Percentiles rank a stretch among this genome's conserved stretches.
Conservation (phyloP, 805 yeast species). For the Teunomyces aglyptinius region DNA sequence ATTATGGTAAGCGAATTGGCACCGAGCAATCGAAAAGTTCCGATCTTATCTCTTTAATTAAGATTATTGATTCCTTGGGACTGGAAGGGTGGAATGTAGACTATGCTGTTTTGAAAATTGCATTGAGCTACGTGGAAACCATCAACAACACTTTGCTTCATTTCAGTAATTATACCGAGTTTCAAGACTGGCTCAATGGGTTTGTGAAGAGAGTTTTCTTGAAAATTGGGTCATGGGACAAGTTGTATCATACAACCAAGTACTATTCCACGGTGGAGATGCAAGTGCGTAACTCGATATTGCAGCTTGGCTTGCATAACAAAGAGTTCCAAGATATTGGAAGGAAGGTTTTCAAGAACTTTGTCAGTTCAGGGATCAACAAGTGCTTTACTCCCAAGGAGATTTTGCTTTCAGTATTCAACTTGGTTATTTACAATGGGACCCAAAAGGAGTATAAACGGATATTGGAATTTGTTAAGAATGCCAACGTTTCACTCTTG, state of each 20-base stretch:
- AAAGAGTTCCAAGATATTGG: slow-evolving; percentile 30
- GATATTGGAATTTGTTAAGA: slow-evolving; percentile 51
- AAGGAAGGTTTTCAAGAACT: slow-evolving; percentile 43
- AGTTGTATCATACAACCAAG: slow-evolving; percentile 8
- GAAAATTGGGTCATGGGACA: slow-evolving; percentile 30
- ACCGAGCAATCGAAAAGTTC: slow-evolving; percentile 15
- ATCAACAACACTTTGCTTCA: slow-evolving; percentile 31
- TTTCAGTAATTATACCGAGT: slow-evolving; percentile 22
- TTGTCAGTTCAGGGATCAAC: slow-evolving; percentile 49
- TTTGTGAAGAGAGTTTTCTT: slow-evolving; percentile 17
- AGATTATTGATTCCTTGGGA: slow-evolving; percentile 26
- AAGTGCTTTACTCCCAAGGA: slow-evolving; percentile 49
- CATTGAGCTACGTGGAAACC: slow-evolving; percentile 33
- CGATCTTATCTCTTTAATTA: slow-evolving; percentile 31
- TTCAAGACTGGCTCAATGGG: slow-evolving; percentile 21
- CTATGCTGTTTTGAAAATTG: slow-evolving; percentile 33
- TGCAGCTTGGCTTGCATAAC: slow-evolving; percentile 38
- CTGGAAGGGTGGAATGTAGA: slow-evolving; percentile 21
- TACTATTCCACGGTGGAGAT: slow-evolving; percentile 33
- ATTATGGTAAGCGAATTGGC: slow-evolving; percentile 39
- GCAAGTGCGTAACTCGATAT: slow-evolving; percentile 41
- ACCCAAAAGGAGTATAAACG: slow-evolving; percentile 58
- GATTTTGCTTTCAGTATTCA: slow-evolving; percentile 44
- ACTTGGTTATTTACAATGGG: slow-evolving; percentile 37
- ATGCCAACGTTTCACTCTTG: slow-evolving; percentile 44